phyloP scores from a whole-genome alignment of 23 red algal genomes.

The Gracilaria gracilis region DNA sequence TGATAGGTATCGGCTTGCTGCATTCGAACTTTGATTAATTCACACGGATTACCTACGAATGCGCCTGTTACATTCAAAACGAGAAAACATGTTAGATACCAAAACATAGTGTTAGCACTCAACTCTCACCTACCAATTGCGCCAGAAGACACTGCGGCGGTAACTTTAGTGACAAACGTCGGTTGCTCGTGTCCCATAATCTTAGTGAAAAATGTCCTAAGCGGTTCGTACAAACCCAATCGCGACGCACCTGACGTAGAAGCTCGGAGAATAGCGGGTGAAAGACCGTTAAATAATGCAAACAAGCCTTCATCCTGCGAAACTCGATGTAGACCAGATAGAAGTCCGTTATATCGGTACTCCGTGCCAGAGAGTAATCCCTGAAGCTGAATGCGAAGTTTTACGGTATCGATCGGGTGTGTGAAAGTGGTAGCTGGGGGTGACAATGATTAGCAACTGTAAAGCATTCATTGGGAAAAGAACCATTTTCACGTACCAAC shows the following conservation, averaged over 20 bases:
- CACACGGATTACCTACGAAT: slow-evolving; percentile 66
- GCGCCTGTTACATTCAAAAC: slow-evolving; percentile 5
- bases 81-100: not conserved
- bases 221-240: slow-evolving; percentile 58
- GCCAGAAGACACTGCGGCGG: slow-evolving; percentile 46
- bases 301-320: slow-evolving; percentile 41
- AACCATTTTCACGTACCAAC: not conserved
- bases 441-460: not conserved
- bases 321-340: slow-evolving; percentile 38
- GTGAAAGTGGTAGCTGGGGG: slow-evolving; percentile 56
- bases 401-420: slow-evolving; percentile 64
- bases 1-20: slow-evolving; percentile 54
- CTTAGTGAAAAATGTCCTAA: slow-evolving; percentile 41
- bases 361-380: slow-evolving; percentile 29
- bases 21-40: slow-evolving; percentile 70
- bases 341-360: slow-evolving; percentile 15
- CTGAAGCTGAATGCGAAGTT: slow-evolving; percentile 66
- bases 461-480: not conserved
- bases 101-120: not conserved
- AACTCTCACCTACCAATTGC: slow-evolving; percentile 38
- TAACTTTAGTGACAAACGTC: slow-evolving; percentile 35
- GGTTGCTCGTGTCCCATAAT: not conserved
- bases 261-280: slow-evolving; percentile 58
- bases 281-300: slow-evolving; percentile 38
- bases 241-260: slow-evolving; percentile 60